Conservation (phyloP, 2,329 filamentous ascomycete genomes). For the Fusarium sp. region DNA sequence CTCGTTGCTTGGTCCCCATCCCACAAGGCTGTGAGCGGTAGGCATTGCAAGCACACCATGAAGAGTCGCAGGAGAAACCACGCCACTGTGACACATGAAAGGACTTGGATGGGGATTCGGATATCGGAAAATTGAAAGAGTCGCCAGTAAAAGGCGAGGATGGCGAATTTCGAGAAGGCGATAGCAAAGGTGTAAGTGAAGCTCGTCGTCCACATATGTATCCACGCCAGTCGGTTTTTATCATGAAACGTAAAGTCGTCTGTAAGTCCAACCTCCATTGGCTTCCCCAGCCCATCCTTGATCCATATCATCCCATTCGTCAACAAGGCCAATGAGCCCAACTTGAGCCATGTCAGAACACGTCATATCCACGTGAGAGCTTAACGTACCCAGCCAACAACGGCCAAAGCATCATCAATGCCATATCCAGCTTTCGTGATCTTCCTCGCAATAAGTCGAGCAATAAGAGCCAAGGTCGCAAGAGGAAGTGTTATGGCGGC, state of each 20-base stretch:
- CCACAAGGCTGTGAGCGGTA: slow-evolving; percentile 48
- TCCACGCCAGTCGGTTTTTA: slow-evolving; percentile 27
- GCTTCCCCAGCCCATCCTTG: slow-evolving; percentile 23
- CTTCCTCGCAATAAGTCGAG: slow-evolving; percentile 31
- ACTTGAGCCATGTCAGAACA: slow-evolving; percentile 5
- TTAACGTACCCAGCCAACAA: slow-evolving; percentile 35
- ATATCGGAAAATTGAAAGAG: slow-evolving; percentile 44
- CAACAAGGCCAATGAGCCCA: slow-evolving; percentile 30
- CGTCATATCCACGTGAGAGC: background rate
- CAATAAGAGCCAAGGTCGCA: slow-evolving; percentile 27
- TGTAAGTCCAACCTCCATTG: slow-evolving; percentile 24
- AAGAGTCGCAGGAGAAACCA: slow-evolving; percentile 46
- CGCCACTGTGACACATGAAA: slow-evolving; percentile 33
- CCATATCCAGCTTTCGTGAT: slow-evolving; percentile 39
- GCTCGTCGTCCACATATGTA: slow-evolving; percentile 42
- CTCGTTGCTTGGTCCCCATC: slow-evolving; percentile 35
- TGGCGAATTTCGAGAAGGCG: slow-evolving; percentile 43
- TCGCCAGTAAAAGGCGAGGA: slow-evolving; percentile 45
- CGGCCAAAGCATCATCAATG: slow-evolving; percentile 30
- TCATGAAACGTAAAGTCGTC: slow-evolving; percentile 22
- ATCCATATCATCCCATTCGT: slow-evolving; percentile 32
- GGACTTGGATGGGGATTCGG: slow-evolving; percentile 41
- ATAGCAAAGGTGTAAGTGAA: slow-evolving; percentile 43
- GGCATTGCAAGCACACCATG: slow-evolving; percentile 46
- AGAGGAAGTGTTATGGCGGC: slow-evolving; percentile 33